Base-by-base conservation (phyloP, 2,329 filamentous ascomycete genomes). In the Diplodia mutila region DNA sequence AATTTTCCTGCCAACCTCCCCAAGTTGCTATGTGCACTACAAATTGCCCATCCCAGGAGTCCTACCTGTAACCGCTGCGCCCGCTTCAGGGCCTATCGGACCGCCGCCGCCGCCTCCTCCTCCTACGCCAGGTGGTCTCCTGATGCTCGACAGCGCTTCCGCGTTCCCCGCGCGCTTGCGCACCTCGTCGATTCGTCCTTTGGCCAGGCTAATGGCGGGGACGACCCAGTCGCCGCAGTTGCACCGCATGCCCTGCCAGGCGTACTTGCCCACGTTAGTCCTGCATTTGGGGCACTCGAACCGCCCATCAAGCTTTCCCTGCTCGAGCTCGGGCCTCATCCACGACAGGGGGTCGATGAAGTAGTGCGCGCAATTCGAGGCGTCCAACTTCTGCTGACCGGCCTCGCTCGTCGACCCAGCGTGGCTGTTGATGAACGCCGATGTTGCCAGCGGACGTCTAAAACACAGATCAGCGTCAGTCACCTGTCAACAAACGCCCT, bases 231-330 rank as follows among this genome's bases (percentile, higher is more conserved):
- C 88, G 46, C 90, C 89, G 78, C 95, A 99, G 75, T 89, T 95
- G 81, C 95, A 99, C 77, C 89, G 89, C 85, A 97, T 90, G 16
- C 95, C 95, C 77, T 96, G 93, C 95, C 95, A 99, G 64, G 94
- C 91, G 76, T 97, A 99, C 73, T 95, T 91, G 48, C 95, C 95
- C 57, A 98, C 88, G 64, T 92, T 93, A 49, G 91, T 89, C 55
- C 87, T 88, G 78, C 95, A 99, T 74, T 90, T 91, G 11, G 95
- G 94, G 75, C 95, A 99, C 68, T 89, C 87, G 37, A 99, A 84
- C 11, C 94, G 89, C 27, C 95, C 95, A 69, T 94, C 92, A 27
- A 98, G 84, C 69, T 90, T 87, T 32, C 92, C 93, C 74, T 91
- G 86, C 73, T 94, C 91, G n/a, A 99, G 87, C 73, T 90, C 89